Evolutionary conservation across 2,329 filamentous ascomycete species (phyloP).

Genomic region (Fusarium zealandicum): DNA sequence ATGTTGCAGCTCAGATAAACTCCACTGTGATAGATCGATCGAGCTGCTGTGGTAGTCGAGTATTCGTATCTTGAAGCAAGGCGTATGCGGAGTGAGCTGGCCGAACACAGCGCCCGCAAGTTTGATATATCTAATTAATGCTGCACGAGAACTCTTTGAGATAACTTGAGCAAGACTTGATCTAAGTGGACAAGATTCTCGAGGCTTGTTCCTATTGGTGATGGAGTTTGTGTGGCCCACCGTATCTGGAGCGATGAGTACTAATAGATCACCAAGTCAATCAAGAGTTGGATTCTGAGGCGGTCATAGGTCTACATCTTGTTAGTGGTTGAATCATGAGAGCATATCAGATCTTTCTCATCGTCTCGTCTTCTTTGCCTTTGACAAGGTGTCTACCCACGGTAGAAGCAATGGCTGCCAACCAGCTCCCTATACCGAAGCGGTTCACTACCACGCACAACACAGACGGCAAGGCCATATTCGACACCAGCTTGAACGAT

Average conservation of each 20-base stretch:
- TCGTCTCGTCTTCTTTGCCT: background rate
- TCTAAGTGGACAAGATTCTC: background rate
- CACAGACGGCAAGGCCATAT: slow-evolving; percentile 29
- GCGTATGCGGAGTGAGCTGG: background rate
- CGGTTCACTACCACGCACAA: slow-evolving; percentile 36
- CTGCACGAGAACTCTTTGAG: background rate
- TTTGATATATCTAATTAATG: background rate
- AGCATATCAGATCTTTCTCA: background rate
- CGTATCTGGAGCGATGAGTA: too few relatives aligned
- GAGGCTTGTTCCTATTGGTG: too few relatives aligned
- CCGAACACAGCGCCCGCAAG: background rate
- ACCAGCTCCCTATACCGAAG: slow-evolving; percentile 25
- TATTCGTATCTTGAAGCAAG: background rate
- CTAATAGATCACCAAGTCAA: too few relatives aligned
- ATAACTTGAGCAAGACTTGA: too few relatives aligned
- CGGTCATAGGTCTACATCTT: too few relatives aligned
- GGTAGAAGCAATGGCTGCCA: slow-evolving; percentile 7
- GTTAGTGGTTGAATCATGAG: too few relatives aligned
- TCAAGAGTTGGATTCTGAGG: too few relatives aligned
- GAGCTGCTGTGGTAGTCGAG: background rate
- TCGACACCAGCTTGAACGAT: slow-evolving; percentile 25
- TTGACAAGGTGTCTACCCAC: background rate
- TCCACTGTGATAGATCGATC: background rate
- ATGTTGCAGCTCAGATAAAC: too few relatives aligned
- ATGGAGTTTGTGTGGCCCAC: too few relatives aligned